phyloP scores from a whole-genome alignment of 1,284 basidiomycete species.

The Omphalotus olearius region DNA sequence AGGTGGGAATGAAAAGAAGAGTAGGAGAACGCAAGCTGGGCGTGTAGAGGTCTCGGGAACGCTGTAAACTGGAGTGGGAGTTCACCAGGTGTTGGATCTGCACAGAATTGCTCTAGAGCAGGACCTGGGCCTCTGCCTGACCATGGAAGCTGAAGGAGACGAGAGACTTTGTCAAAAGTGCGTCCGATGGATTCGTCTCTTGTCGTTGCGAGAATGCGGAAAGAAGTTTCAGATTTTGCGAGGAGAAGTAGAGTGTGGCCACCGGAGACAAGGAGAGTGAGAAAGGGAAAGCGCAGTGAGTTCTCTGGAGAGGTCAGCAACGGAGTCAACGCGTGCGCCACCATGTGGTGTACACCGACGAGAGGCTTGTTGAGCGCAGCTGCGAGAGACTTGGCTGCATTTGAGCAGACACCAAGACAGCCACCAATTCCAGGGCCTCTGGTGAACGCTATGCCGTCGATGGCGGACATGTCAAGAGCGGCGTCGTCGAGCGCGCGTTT shows the following conservation, averaged over 20 bases:
- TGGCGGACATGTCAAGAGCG: constrained; percentile 47
- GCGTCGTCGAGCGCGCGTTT: constrained; percentile 64
- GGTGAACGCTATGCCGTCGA: constrained; percentile 90
- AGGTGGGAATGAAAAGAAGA: constrained; percentile 67
- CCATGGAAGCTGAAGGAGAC: constrained; percentile 64
- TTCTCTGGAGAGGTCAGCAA: constrained; percentile 56
- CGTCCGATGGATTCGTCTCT: constrained; percentile 76
- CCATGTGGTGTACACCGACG: constrained; percentile 94
- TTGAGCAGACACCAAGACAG: constrained; percentile 48
- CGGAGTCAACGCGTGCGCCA: constrained; percentile 87
- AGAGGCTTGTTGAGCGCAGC: constrained; percentile 74
- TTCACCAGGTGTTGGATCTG: constrained; percentile 24
- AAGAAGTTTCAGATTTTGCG: constrained; percentile 53
- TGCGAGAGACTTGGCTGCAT: constrained; percentile 79
- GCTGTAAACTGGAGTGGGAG: constrained; percentile 31
- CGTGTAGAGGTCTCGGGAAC: constrained; percentile 51
- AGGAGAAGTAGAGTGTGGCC: constrained; percentile 89
- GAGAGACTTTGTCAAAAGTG: constrained; percentile 77
- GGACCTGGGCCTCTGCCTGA: constrained; percentile 65
- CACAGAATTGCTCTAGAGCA: constrained; percentile 70
- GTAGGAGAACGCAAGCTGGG: constrained; percentile 71
- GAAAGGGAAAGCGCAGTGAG: constrained; percentile 76
- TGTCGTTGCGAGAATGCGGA: constrained; percentile 73
- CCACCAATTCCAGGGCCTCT: constrained; percentile 70
- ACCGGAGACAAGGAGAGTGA: constrained; percentile 84